Evolutionary conservation across 768 basidiomycete genomes (phyloP), one percentile per base, ranked within the genome.

Genomic region (Collybiopsis confluens): DNA sequence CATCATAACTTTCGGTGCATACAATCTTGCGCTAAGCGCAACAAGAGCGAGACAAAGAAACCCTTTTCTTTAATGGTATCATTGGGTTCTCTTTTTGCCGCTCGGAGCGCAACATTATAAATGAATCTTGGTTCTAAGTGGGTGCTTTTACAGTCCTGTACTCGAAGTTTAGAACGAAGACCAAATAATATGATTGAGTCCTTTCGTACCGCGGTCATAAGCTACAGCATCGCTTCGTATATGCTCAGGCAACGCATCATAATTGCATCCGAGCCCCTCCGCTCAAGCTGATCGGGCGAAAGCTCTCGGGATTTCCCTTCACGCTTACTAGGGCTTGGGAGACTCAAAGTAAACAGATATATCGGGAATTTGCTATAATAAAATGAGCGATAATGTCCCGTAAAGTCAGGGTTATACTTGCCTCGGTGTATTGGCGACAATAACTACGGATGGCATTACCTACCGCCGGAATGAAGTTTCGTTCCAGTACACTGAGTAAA

Each of bases 401-500:
- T n/a, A n/a, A n/a, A n/a, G n/a, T n/a, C n/a, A n/a, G n/a, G n/a
- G n/a, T n/a, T n/a, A 26, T 18, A 16, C 63, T 27, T 65, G 20
- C 63, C 58, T 13, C 72, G 71, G 1, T 66, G 71, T 73, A 8
- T 49, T 58, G 21, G 66, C 66, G 4, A 53, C 46, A 0, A 60
- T 61, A 10, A 67, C 62, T 64, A 77, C 78, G 11, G 86, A 73
- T 13, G 87, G 68, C 53, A 82, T 81, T 23, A 20, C 37, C 26
- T 1, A 88, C 79, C 27, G 89, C 77, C 2, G 83, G 77, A 61
- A 88, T 85, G 37, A 89, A 68, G 64, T 89, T 86, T 15, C 78
- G 68, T 0, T 81, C 79, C 21, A 88, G 73, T 52, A 74, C 77
- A 42, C 81, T 72, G 33, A 90, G 66, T 11, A 89, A 77, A 61